Conservation (phyloP, 73 alveolate species). For the Diophrys appendiculata region DNA sequence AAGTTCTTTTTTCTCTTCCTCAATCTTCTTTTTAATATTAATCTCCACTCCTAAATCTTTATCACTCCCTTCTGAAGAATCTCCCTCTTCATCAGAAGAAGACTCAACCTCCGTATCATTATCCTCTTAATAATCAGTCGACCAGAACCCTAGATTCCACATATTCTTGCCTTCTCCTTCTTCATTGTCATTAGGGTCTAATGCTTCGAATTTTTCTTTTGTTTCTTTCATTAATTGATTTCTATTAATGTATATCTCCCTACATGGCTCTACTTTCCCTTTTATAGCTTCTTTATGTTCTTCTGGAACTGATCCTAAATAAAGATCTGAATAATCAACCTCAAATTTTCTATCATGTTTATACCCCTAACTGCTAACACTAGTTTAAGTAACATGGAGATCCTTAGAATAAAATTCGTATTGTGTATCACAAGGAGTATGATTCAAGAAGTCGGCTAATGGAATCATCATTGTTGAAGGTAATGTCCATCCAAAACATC, state of each 20-base stretch:
- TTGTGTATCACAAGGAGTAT: conserved; percentile 39
- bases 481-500: conserved; percentile 50
- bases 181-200: not conserved
- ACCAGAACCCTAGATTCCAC: conserved; percentile 55
- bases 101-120: conserved; percentile 34
- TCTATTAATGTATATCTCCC: conserved; percentile 22
- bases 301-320: not conserved
- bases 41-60: too few species aligned
- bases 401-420: conserved; percentile 30
- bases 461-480: conserved; percentile 58
- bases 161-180: conserved; percentile 13
- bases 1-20: not conserved
- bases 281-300: conserved; percentile 8
- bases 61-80: not conserved
- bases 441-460: conserved; percentile 49
- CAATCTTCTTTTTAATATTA: not conserved
- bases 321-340: conserved; percentile 33
- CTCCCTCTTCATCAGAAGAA: conserved; percentile 33
- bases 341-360: conserved; percentile 11
- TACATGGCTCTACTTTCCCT: conserved; percentile 34
- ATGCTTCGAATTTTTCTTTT: conserved; percentile 10
- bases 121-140: conserved; percentile 46
- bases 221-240: conserved; percentile 21
- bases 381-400: conserved; percentile 29
- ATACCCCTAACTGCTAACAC: conserved; percentile 30